These are phyloP conservation scores for Lomentospora prolificans DNA, from an alignment of 2,329 filamentous ascomycete species.

Conservation along the genomic window DNA sequence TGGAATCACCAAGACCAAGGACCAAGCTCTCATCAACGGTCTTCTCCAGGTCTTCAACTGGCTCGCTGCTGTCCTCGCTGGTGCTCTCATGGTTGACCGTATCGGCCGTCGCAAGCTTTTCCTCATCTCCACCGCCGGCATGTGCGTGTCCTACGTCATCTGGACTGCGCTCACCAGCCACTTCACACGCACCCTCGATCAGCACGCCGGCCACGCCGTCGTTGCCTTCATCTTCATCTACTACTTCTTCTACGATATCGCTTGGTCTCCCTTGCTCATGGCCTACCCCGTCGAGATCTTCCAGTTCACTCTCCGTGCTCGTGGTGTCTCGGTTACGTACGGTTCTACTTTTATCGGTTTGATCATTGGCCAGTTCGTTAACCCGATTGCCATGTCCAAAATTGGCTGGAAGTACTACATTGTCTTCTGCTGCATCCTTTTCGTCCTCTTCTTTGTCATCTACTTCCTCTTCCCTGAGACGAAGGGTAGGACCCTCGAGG, in stretches of 20 bases:
- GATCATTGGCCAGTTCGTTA: conserved; percentile 19
- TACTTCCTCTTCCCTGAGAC: conserved; percentile 28
- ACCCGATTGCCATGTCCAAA: conserved; percentile 26
- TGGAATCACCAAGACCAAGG: conserved; percentile 24
- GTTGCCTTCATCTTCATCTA: conserved; percentile 30
- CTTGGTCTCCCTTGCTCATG: conserved; percentile 23
- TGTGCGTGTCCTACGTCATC: conserved; percentile 25
- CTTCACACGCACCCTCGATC: conserved; percentile 14
- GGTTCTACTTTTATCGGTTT: background rate
- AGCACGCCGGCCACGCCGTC: conserved; percentile 18
- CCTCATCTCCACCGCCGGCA: conserved; percentile 24
- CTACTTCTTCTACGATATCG: conserved; percentile 13
- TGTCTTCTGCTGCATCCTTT: conserved; percentile 26
- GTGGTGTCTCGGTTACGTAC: background rate
- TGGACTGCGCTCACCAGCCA: conserved; percentile 21
- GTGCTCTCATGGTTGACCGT: conserved; percentile 27
- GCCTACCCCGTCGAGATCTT: conserved; percentile 20
- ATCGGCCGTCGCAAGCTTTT: conserved; percentile 30
- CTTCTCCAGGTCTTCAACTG: conserved; percentile 25
- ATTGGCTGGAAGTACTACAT: conserved; percentile 31
- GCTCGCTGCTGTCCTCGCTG: conserved; percentile 24
- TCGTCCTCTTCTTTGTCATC: conserved; percentile 20
- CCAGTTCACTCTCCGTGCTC: conserved; percentile 14
- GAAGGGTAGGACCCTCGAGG: conserved; percentile 20
- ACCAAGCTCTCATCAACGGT: conserved; percentile 31